Base-by-base conservation (phyloP, 805 yeast genomes). In the Kuraishia molischiana region DNA sequence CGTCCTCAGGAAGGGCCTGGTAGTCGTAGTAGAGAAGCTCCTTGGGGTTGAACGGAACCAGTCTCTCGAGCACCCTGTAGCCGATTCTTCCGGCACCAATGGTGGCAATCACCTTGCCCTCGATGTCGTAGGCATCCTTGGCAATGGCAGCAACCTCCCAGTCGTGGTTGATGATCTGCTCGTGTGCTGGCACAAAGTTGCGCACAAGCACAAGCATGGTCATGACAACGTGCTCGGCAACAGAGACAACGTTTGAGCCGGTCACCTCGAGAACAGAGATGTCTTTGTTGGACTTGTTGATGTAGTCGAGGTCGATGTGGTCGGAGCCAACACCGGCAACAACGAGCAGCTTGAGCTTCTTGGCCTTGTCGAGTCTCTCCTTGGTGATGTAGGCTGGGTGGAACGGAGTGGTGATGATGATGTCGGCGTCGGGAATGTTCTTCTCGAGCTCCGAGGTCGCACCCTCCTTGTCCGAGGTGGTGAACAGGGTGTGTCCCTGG, bases 241-340 rank as follows among this genome's bases (percentile, higher is more conserved):
- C 92, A 13, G 87, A 78, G 18, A 69, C 72, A 35, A 82, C 87
- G 54, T 83, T 83, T 38, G 87, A 79, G 5, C 92, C 90, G 20
- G 94, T 83, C 38, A 83, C 92, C 61, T 83, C 92, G 36, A 77
- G 64, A 15, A 83, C 92, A 14, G 81, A 68, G 51, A 83, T 73
- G 44, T 74, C 70, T 42, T 64, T 63, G 45, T 72, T 77, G 47
- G 77, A 73, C 45, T 85, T 77, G 48, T 61, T 55, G 49, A 63
- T 64, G 48, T 82, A 82, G 47, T 69, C 69, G 49, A 83, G 67
- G 52, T 82, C 90, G 44, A 82, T 67, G 59, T 83, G 92, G 55
- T 83, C 92, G 17, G 86, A 78, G 10, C 94, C 94, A 42, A 83
- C 87, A 49, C 92, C 94, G 8, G 94, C 94, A 35, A 89, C 83